Conservation (phyloP, 2,329 filamentous ascomycete genomes). For the Trichoderma citrinoviride region DNA sequence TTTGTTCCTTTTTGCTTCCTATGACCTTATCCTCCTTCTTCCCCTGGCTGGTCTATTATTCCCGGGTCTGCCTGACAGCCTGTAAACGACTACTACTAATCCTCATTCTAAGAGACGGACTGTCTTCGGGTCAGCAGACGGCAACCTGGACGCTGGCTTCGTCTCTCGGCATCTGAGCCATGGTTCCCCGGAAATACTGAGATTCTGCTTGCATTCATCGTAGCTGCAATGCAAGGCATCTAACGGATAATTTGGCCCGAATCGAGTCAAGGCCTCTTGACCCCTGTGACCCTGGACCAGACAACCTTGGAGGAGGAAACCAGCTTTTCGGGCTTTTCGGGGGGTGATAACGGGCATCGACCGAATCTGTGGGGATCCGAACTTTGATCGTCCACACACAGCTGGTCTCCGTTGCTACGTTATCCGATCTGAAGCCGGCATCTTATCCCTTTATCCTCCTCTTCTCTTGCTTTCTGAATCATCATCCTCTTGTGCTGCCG, state of each 20-base stretch:
- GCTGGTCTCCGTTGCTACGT: slow-evolving; percentile 12
- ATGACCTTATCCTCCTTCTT: not conserved
- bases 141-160: not conserved
- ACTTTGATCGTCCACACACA: slow-evolving; percentile 20
- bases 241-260: not conserved
- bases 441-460: not conserved
- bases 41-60: slow-evolving; percentile 1
- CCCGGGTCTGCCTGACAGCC: not conserved
- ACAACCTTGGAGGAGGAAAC: not conserved
- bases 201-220: not conserved
- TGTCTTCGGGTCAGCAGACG: not conserved
- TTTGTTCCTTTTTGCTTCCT: not conserved
- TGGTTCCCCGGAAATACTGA: not conserved
- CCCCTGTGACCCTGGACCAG: not conserved
- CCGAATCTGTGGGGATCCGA: slow-evolving; percentile 22
- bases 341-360: slow-evolving; percentile 19
- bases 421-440: slow-evolving; percentile 9
- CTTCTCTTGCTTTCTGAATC: not conserved
- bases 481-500: not conserved
- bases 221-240: not conserved
- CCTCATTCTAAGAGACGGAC: not conserved
- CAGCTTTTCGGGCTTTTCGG: slow-evolving; percentile 1
- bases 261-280: not conserved
- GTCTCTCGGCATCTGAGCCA: not conserved
- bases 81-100: not conserved